Evolutionary conservation across 78 protist species (phyloP).

Genomic region (Planoprotostelium fungivorum): DNA sequence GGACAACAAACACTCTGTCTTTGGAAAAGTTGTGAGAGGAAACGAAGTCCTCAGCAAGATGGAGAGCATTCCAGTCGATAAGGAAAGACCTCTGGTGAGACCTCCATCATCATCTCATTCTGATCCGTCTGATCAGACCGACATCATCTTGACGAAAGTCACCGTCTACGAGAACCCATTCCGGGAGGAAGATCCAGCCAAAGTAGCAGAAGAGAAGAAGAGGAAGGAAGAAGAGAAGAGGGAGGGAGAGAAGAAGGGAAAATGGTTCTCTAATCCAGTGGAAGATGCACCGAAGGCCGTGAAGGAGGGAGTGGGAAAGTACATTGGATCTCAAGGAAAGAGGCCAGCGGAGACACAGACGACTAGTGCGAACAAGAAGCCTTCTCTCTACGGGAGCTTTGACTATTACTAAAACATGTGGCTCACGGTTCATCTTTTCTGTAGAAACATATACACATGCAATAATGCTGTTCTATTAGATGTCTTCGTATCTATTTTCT

Average conservation of each 20-base stretch:
- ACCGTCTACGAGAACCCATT: slow-evolving; percentile 53
- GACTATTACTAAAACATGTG: no score
- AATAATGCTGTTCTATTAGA: no score
- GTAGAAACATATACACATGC: no score
- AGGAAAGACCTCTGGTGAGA: slow-evolving; percentile 12
- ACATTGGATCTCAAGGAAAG: background rate
- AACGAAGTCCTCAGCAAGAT: slow-evolving; percentile 45
- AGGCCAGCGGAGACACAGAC: background rate
- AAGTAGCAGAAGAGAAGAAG: slow-evolving; percentile 17
- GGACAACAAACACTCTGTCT: slow-evolving; percentile 73
- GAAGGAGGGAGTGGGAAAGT: slow-evolving; percentile 1
- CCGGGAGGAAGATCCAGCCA: slow-evolving; percentile 14
- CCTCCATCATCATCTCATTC: background rate
- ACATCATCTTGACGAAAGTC: slow-evolving; percentile 11
- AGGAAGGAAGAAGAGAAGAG: slow-evolving; percentile 2
- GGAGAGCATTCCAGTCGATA: slow-evolving; percentile 38
- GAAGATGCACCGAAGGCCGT: background rate
- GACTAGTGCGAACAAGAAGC: no score
- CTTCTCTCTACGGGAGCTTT: no score
- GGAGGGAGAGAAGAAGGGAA: slow-evolving; percentile 23
- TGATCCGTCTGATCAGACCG: background rate
- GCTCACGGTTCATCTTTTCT: no score
- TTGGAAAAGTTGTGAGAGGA: slow-evolving; percentile 75
- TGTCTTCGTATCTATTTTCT: no score
- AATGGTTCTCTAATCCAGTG: slow-evolving; percentile 62